Conservation (phyloP, 805 yeast species). For the Candida piceae region DNA sequence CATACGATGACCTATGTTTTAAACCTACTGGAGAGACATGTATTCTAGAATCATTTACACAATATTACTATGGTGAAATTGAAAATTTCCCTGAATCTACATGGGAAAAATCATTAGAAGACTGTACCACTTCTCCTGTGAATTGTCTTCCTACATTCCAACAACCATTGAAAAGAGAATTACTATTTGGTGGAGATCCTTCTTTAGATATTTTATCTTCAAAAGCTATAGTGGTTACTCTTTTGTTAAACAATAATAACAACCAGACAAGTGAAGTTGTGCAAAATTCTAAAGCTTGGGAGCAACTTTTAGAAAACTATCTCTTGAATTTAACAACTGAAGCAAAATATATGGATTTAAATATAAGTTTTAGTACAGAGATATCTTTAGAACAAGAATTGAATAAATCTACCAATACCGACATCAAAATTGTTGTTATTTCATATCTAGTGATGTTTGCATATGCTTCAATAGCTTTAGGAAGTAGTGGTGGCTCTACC, state of each 20-base stretch:
- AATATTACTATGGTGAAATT: slow-evolving; percentile 71
- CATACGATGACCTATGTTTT: slow-evolving; percentile 69
- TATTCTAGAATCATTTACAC: slow-evolving; percentile 82
- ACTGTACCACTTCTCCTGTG: slow-evolving; percentile 78
- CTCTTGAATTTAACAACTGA: slow-evolving; percentile 40
- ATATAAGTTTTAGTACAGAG: slow-evolving; percentile 74
- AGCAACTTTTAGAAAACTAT: slow-evolving; percentile 55
- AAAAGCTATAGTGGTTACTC: slow-evolving; percentile 70
- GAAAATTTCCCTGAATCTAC: slow-evolving; percentile 39
- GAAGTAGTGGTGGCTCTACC: slow-evolving; percentile 33
- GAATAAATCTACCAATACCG: slow-evolving; percentile 76
- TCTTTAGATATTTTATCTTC: slow-evolving; percentile 46
- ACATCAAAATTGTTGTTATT: slow-evolving; percentile 58
- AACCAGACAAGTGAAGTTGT: slow-evolving; percentile 38
- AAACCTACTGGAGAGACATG: slow-evolving; percentile 79
- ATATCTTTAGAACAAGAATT: slow-evolving; percentile 81
- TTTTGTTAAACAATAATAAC: slow-evolving; percentile 55
- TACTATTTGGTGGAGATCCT: slow-evolving; percentile 60
- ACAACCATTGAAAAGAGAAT: slow-evolving; percentile 73
- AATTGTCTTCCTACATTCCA: slow-evolving; percentile 86
- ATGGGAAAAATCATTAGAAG: slow-evolving; percentile 53
- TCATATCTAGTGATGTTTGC: slow-evolving; percentile 85
- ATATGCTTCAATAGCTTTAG: slow-evolving; percentile 79
- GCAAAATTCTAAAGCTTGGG: slow-evolving; percentile 55
- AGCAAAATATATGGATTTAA: slow-evolving; percentile 47